Evolutionary conservation across 78 protist genomes (phyloP).

Genomic region (Mantamonas sphyraenae): DNA sequence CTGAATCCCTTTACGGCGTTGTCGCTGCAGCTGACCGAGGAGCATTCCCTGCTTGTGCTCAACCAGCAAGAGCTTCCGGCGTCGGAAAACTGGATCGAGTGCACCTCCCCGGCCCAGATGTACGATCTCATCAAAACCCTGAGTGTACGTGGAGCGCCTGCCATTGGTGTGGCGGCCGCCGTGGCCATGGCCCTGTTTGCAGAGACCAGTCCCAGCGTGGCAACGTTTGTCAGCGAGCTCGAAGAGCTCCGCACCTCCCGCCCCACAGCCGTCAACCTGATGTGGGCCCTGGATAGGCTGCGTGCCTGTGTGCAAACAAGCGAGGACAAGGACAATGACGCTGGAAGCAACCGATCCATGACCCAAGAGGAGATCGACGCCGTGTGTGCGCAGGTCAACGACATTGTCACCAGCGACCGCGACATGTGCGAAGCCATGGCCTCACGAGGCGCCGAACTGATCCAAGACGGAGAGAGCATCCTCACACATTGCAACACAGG

Average conservation of each 20-base stretch:
- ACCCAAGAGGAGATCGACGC: conserved; percentile 11
- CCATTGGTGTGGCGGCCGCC: background rate
- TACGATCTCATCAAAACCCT: background rate
- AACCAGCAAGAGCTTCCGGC: background rate
- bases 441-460: conserved; percentile 29
- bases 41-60: background rate
- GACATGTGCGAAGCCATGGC: conserved; percentile 39
- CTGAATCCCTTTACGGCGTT: background rate
- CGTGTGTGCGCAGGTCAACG: no score
- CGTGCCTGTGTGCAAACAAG: background rate
- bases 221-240: background rate
- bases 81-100: background rate
- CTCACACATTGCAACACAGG: conserved; percentile 68
- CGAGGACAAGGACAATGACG: conserved; percentile 8
- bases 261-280: conserved; percentile 63
- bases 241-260: conserved; percentile 13
- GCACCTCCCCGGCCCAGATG: background rate
- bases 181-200: background rate
- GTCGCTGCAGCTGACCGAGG: background rate
- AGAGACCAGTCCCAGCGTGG: background rate
- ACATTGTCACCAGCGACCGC: background rate
- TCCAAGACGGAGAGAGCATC: conserved; percentile 33
- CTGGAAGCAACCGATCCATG: background rate
- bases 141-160: background rate
- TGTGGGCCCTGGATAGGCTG: conserved; percentile 40